Evolutionary conservation across 768 basidiomycete species (phyloP), one percentile per base, ranked within the genome.

Genomic region (Leccinum longicurvipes): DNA sequence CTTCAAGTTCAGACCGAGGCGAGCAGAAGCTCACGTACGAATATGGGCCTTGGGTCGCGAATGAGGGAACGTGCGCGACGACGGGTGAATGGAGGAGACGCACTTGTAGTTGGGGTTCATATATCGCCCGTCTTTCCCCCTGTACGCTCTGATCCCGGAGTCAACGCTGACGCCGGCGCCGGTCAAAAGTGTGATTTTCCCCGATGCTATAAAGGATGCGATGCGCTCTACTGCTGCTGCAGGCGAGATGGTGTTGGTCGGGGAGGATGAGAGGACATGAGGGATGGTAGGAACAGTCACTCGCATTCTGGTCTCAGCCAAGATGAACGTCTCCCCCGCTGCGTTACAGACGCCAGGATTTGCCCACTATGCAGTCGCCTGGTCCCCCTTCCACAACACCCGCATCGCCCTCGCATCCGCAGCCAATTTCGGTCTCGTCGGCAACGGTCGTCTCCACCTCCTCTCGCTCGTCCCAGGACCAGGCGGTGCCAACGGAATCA

Each of bases 141-240:
- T 77, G 72, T 98, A 97, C n/a, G 94, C 93, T 61, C 92, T 79
- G 57, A 98, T 96, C 45, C 96, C 96, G 25, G 89, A 92, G 71
- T 98, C 96, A 27, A 98, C 94, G 68, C 89, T 91, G 60, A 97
- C 91, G 7, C 96, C 96, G 0, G 96, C 96, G 3, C 94, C 94
- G 0, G 93, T 94, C 53, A 98, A 69, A 15, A 93, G 74, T 0
- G 86, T 74, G 47, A 83, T 83, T 69, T 83, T 86, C n/a, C 92
- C 91, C 4, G 77, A 73, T 0, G 77, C 72, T 19, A 96, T 70
- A 63, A 95, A 95, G 2, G 76, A 68, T 5, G 83, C 74, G 53
- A 91, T 79, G 51, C 82, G 80, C 28, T 85, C 76, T 46, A 83
- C 71, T 11, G 88, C 88, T 56, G 79, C 81, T 31, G 75, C 67